Conservation (phyloP, 768 basidiomycete genomes). For the Floccularia luteovirens region DNA sequence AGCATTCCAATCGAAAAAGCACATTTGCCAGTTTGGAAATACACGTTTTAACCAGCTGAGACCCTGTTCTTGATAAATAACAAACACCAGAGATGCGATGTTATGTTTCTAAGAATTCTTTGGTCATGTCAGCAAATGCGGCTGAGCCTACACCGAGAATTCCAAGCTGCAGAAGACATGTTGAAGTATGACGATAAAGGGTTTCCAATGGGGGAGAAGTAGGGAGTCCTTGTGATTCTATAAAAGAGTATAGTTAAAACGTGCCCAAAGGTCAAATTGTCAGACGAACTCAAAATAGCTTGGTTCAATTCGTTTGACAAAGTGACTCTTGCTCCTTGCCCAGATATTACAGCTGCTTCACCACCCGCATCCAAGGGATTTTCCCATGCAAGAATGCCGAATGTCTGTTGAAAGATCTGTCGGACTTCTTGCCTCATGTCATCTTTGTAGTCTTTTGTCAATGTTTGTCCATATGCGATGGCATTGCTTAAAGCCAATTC, state of each 20-base stretch:
- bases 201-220: slow-evolving; percentile 66
- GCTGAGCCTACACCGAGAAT: slow-evolving; percentile 67
- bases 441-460: slow-evolving; percentile 61
- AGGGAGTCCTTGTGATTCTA: slow-evolving; percentile 77
- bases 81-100: background rate
- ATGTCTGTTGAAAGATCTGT: slow-evolving; percentile 63
- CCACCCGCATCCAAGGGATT: slow-evolving; percentile 65
- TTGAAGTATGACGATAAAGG: slow-evolving; percentile 68
- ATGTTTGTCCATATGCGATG: slow-evolving; percentile 64
- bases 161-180: slow-evolving; percentile 65
- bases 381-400: slow-evolving; percentile 74
- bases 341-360: slow-evolving; percentile 58
- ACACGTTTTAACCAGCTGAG: too few relatives aligned
- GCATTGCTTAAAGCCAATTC: slow-evolving; percentile 58
- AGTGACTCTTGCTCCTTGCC: slow-evolving; percentile 54
- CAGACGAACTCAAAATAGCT: slow-evolving; percentile 67
- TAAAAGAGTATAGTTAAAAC: slow-evolving; percentile 4
- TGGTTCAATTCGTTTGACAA: slow-evolving; percentile 76
- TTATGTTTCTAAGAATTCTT: slow-evolving; percentile 54
- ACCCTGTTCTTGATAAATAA: too few relatives aligned
- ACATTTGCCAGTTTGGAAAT: too few relatives aligned
- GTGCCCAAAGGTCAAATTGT: background rate
- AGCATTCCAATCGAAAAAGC: too few relatives aligned
- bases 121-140: slow-evolving; percentile 74
- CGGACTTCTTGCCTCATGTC: slow-evolving; percentile 59